A percentile compares a stretch with the other conserved stretches of the same genome.
Evolutionary conservation across 2,329 filamentous ascomycete species (phyloP).

Genomic region (Xylariales sp.): DNA sequence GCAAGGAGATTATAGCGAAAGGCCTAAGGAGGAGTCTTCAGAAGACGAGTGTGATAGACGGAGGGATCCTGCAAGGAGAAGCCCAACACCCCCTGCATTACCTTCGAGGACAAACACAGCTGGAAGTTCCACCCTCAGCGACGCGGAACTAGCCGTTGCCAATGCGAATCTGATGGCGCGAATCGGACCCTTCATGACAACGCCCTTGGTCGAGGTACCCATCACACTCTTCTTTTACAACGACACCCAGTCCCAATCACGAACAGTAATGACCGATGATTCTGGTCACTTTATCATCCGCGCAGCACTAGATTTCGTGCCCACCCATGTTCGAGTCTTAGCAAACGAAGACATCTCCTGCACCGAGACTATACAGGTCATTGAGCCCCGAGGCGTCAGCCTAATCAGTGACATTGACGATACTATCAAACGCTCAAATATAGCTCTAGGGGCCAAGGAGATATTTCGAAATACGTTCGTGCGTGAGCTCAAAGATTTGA

Average conservation of each 20-base stretch:
- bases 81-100: constrained; percentile 54
- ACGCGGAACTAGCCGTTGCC: constrained; percentile 80
- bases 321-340: constrained; percentile 87
- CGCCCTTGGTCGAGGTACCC: constrained; percentile 78
- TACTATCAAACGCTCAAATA: constrained; percentile 95
- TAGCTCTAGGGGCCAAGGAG: constrained; percentile 85
- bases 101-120: constrained; percentile 52
- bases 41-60: constrained; percentile 53
- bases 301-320: constrained; percentile 87
- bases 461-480: constrained; percentile 98
- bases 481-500: constrained; percentile 82
- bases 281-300: constrained; percentile 87
- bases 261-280: constrained; percentile 86
- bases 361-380: constrained; percentile 80
- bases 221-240: constrained; percentile 98
- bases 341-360: constrained; percentile 87
- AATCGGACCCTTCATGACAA: constrained; percentile 89
- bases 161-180: constrained; percentile 91
- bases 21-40: constrained; percentile 60
- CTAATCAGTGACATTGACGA: constrained; percentile 98
- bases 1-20: constrained; percentile 79
- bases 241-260: constrained; percentile 81
- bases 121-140: constrained; percentile 69
- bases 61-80: constrained; percentile 30
- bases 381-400: constrained; percentile 83